These are phyloP conservation scores for Cyclostephanos tholiformis DNA, from an alignment of 108 stramenopile genomes.

Conservation along the genomic window DNA sequence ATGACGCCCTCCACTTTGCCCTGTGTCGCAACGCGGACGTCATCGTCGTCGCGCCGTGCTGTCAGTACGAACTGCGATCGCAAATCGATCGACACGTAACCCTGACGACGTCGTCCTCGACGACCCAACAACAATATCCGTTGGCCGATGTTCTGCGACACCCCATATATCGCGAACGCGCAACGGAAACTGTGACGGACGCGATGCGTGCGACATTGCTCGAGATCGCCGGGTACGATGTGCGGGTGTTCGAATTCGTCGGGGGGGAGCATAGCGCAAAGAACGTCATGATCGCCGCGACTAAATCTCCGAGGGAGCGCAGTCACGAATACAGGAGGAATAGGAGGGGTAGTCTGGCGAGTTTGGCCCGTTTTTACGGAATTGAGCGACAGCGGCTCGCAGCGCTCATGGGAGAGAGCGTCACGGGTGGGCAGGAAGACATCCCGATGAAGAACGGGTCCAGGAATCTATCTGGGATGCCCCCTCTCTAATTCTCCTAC, in stretches of 20 bases:
- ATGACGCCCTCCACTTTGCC: conserved; percentile 79
- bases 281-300: conserved; percentile 88
- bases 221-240: conserved; percentile 85
- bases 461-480: conserved; percentile 4
- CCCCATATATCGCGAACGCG: conserved; percentile 76
- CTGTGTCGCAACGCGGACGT: conserved; percentile 57
- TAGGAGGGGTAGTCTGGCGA: conserved; percentile 47
- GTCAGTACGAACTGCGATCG: conserved; percentile 84
- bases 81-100: conserved; percentile 72
- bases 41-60: conserved; percentile 85
- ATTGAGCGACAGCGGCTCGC: conserved; percentile 66
- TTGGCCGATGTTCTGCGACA: conserved; percentile 63
- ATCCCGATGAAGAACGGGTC: not conserved
- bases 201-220: conserved; percentile 71
- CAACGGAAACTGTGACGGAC: conserved; percentile 82
- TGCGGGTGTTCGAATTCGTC: conserved; percentile 87
- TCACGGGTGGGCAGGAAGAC: not conserved
- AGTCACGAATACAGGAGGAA: conserved; percentile 9
- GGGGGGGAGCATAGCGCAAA: conserved; percentile 87
- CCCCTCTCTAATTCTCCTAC: not conserved
- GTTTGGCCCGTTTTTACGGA: conserved; percentile 65
- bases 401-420: conserved; percentile 55
- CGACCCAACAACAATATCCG: conserved; percentile 26
- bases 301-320: conserved; percentile 15
- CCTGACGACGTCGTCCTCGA: no score